Base-by-base conservation (phyloP, 441 rosid species). In the Viola pubescens region DNA sequence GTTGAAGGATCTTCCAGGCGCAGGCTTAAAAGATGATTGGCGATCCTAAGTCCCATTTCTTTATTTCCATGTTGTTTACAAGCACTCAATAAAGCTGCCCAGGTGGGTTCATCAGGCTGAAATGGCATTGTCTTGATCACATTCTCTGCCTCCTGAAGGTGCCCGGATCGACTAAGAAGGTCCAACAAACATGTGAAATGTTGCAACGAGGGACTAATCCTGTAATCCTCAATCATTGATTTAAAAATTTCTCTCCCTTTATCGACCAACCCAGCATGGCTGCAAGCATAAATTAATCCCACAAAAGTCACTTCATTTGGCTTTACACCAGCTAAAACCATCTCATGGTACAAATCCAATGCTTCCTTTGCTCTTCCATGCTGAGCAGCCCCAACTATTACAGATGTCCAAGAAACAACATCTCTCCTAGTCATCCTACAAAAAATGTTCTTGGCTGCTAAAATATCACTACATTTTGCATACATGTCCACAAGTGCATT, bases 321-420 rank as follows among this genome's bases (percentile, higher is more conserved):
- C 65, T 79, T 82, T 48, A 87, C 75, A 56, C 86, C 81, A 0
- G 71, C 71, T 7, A 66, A 66, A 76, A 85, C 70, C 97, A 89
- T 89, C 6, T 78, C 71, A 71, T 85, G 89, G 67, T 85, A 89
- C 60, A 83, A 75, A 7, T 68, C 65, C 68, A 89, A 66, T 11
- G 90, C 87, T 73, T 82, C 84, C 75, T 70, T 69, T 42, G 87
- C 95, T 54, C 6, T 75, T 13, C 97, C 97, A 44, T 89, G 95
- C 74, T 89, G 95, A 67, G 97, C 95, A 48, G 78, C 77, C 41
- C 95, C 92, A 51, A 85, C 90, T 37, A 89, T 81, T 37, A 87
- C 77, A 0, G 91, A 85, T 50, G 95, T 89, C 97, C 95, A 89
- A 7, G 97, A 85, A 62, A 89, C 90, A n/a, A 87, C 87, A 78